Evolutionary conservation across 1,139 yeast species (phyloP), one percentile per base, ranked within the genome.

Genomic region (Geotrichum aggregatum): DNA sequence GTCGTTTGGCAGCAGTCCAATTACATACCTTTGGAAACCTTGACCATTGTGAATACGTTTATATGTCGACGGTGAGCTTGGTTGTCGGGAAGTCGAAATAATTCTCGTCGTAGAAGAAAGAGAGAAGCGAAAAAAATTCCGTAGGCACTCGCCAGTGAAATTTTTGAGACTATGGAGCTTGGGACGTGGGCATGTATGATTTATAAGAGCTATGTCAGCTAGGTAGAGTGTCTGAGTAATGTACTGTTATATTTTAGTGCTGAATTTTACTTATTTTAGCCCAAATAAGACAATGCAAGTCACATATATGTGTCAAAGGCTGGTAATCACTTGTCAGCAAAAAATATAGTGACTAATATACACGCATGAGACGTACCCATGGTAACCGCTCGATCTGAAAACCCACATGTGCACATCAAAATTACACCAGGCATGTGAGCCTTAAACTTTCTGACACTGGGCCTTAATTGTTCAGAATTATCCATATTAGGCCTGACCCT

Each of bases 21-120:
- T 33, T 31, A 61, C 67, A 39, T 63, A 64, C 68, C 68, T 57
- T 60, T 63, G 57, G 67, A 64, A 63, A 65, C 68, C 66, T 65
- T 65, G 59, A 64, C 67, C 69, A 65, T 65, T 64, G 59, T 62
- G 58, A 49, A 54, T 57, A 39, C 52, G 56, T 54, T 41, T 48
- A 44, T 50, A 41, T 24, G 53, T 54, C 52, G 54, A 53, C 54
- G 49, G 50, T 24, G 47, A 33, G 52, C 16, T 42, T 42, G 36
- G 45, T 42, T 35, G 53, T 38, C 38, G 34, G 19, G 22, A 49
- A 44, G 48, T 43, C 48, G 44, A 49, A 49, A 34, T 30, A 33
- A 36, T 49, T 49, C 52, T 43, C 52, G 52, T 49, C 52, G 45
- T 28, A 33, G 41, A 26, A 49, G 39, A 31, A 44, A 24, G 45